Percentiles rank a stretch among this genome's conserved stretches.
Evolutionary conservation across 2,329 filamentous ascomycete species (phyloP).

Genomic region (Aspergillus vadensis): DNA sequence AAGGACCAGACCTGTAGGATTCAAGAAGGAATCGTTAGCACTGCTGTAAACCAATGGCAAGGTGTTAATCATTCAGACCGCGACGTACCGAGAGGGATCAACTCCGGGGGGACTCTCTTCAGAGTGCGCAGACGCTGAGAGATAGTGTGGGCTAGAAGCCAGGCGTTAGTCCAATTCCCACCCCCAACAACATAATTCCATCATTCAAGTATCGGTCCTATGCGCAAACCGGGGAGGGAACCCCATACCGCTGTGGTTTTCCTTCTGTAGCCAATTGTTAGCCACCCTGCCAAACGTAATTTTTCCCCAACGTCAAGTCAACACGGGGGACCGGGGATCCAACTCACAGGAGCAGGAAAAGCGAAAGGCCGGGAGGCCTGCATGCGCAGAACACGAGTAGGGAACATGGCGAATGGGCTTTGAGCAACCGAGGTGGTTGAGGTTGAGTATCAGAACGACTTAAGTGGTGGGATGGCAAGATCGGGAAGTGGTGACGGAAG

Average conservation of each 20-base stretch:
- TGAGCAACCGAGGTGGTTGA: conserved; percentile 22
- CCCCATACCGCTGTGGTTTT: conserved; percentile 63
- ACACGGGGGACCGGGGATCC: conserved; percentile 11
- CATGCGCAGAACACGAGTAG: conserved; percentile 67
- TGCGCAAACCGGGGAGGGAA: conserved; percentile 9
- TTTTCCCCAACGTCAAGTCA: conserved; percentile 20
- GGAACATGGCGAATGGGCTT: conserved; percentile 58
- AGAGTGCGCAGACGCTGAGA: conserved; percentile 91
- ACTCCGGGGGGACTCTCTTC: conserved; percentile 87
- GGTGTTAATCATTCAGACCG: not conserved
- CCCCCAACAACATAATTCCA: not conserved
- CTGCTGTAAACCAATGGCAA: conserved; percentile 8
- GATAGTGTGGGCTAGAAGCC: conserved; percentile 79
- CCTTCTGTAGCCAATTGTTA: conserved; percentile 57
- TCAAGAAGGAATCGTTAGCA: conserved; percentile 29
- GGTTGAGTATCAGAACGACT: conserved; percentile 9
- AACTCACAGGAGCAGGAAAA: conserved; percentile 70
- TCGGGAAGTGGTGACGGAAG: conserved; percentile 28
- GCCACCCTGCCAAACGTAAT: conserved; percentile 30
- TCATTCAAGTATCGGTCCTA: conserved; percentile 13
- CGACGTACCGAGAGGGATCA: conserved; percentile 85
- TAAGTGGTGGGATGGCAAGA: conserved; percentile 13
- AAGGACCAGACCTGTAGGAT: conserved; percentile 73
- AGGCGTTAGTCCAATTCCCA: conserved; percentile 26
- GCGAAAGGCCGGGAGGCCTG: conserved; percentile 50